Evolutionary conservation across 805 yeast genomes (phyloP), one percentile per base, ranked within the genome.

Genomic region (Clavispora santaluciae): DNA sequence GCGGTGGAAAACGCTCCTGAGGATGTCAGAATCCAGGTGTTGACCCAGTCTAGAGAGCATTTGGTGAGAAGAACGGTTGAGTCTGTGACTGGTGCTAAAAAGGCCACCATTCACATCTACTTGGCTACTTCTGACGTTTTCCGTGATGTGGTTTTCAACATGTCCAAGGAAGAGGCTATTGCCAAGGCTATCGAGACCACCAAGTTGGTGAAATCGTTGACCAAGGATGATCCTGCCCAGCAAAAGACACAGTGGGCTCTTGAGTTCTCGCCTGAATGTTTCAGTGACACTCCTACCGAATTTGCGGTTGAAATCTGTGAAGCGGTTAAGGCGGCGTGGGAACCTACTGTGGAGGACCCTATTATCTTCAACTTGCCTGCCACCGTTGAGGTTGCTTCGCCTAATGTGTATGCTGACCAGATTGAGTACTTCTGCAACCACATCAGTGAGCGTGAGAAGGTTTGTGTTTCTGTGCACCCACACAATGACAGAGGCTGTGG

Each of bases 401-500:
- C 95, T 33, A 86, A 85, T 51, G 78, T 85, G 17, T 85, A 81
- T 56, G 95, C 95, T 31, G 95, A 85, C 59, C 93, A 84, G 70
- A 79, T 85, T 44, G 95, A 85, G 68, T 83, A 75, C 60, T 85
- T 85, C 53, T 57, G 78, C 36, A 76, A 75, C 12, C 65, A 77
- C 45, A 76, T 85, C 41, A 52, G 76, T 35, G 76, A 84, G 48
- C 77, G 95, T 49, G 86, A 83, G 42, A 81, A 73, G 49, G 76
- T 86, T 18, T 79, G 86, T 53, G 76, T 85, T 39, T 84, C 93
- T 11, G 73, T 86, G 41, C 95, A 85, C 60, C 86, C 88, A 23
- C 95, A 85, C 63, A 85, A 85, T 52, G 93, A 85, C 64, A 75
- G 95, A 55, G 95, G 95, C 17, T 84, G 91, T 60, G 90, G 86